Evolutionary conservation across 768 basidiomycete genomes (phyloP).

Genomic region (Leucocoprinus leucothites): DNA sequence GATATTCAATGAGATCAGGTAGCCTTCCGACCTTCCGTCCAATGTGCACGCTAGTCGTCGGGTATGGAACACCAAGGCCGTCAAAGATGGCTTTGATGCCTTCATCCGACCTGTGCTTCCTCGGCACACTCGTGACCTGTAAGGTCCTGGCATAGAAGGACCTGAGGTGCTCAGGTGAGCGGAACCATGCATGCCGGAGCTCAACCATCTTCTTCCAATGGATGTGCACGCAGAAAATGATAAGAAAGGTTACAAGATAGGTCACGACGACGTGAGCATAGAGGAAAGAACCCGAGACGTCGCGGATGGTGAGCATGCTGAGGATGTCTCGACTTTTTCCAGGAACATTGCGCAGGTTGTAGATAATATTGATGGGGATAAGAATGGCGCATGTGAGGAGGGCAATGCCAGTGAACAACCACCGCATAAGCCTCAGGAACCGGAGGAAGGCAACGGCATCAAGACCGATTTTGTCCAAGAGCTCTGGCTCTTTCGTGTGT

Average conservation of each 20-base stretch:
- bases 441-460: slow-evolving; percentile 93
- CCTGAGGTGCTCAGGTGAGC: slow-evolving; percentile 81
- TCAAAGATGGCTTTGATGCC: slow-evolving; percentile 79
- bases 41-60: slow-evolving; percentile 88
- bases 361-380: slow-evolving; percentile 83
- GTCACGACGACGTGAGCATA: slow-evolving; percentile 84
- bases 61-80: slow-evolving; percentile 76
- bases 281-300: slow-evolving; percentile 67
- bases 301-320: slow-evolving; percentile 83
- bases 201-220: slow-evolving; percentile 79
- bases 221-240: slow-evolving; percentile 66
- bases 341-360: slow-evolving; percentile 70
- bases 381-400: slow-evolving; percentile 67
- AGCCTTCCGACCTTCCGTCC: slow-evolving; percentile 85
- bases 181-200: slow-evolving; percentile 85
- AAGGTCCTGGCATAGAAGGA: slow-evolving; percentile 95
- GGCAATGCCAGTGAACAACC: slow-evolving; percentile 64
- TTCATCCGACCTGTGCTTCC: slow-evolving; percentile 79
- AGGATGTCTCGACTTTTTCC: slow-evolving; percentile 53
- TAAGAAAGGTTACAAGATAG: slow-evolving; percentile 75
- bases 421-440: slow-evolving; percentile 83
- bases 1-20: slow-evolving; percentile 87
- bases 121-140: slow-evolving; percentile 75
- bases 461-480: slow-evolving; percentile 84
- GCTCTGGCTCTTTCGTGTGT: slow-evolving; percentile 82